Evolutionary conservation across 768 basidiomycete genomes (phyloP), one percentile per base, ranked within the genome.

Genomic region (Kwoniella sp.): DNA sequence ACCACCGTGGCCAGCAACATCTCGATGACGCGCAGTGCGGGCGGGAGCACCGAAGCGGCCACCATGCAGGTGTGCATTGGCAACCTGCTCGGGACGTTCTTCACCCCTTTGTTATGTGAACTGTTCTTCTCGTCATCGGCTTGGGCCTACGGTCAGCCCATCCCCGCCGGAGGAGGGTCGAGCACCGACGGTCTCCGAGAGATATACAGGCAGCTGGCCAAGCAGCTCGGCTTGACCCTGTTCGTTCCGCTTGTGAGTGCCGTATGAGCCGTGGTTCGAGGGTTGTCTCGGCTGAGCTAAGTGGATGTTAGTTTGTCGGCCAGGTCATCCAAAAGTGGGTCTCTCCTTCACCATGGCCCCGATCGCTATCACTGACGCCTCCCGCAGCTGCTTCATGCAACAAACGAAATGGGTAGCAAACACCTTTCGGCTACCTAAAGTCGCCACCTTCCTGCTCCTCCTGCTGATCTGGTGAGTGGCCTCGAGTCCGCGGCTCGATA

Each of bases 1-100:
- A 70, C 69, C 26, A 67, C 66, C n/a, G 63, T 70, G 17, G 69
- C 69, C 32, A 62, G 60, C 41, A 70, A 70, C 50, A 62, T 70
- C 29, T 59, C 63, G 11, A 67, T 68, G 63, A 70, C 69, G 2
- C 46, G 61, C 12, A 53, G 53, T 10, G 66, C 65, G 15, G 57
- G 58, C 8, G 69, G 69, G 10, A 70, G 60, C 44, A 59, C 52
- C 0, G 69, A 70, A 37, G 56, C 63, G 8, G 66, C 69, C 1
- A 70, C 63, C 1, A 60, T 62, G 6, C 61, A 70, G 37, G 63
- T 65, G 29, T 61, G 60, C 31, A 53, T 70, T 7, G 62, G 69
- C 15, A 65, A 70, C 33, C 36, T 56, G 1, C 43, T 70, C 3
- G 69, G 69, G 20, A 50, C 60, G 1, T 65, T 70, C 38, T 38